A percentile compares a stretch with the other conserved stretches of the same genome.
phyloP scores from a whole-genome alignment of 2,329 filamentous ascomycete species.

The Lasiodiplodia gonubiensis region DNA sequence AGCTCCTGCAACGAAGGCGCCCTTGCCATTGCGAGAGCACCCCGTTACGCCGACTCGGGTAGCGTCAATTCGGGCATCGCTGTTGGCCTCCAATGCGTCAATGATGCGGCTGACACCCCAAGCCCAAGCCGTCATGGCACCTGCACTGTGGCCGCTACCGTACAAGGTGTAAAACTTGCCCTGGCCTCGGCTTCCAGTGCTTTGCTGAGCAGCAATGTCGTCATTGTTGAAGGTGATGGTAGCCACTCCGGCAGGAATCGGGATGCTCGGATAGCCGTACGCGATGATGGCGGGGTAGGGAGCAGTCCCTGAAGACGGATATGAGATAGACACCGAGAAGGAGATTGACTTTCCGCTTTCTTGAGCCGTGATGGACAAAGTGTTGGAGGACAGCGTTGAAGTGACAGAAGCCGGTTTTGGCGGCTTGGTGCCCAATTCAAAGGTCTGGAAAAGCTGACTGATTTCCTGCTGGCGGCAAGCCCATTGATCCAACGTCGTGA shows the following conservation, averaged over 20 bases:
- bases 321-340: constrained; percentile 45
- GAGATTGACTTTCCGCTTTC: constrained; percentile 44
- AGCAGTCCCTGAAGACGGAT: constrained; percentile 50
- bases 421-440: constrained; percentile 48
- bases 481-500: constrained; percentile 44
- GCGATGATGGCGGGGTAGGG: constrained; percentile 65
- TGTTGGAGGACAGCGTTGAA: constrained; percentile 40
- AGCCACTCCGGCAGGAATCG: constrained; percentile 60
- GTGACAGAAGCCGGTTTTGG: constrained; percentile 42
- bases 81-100: constrained; percentile 61
- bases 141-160: constrained; percentile 60
- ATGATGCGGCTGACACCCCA: constrained; percentile 68
- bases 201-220: constrained; percentile 59
- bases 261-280: constrained; percentile 61
- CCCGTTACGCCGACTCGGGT: constrained; percentile 61
- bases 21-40: constrained; percentile 69
- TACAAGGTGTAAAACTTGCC: constrained; percentile 67
- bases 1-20: constrained; percentile 66
- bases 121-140: constrained; percentile 66
- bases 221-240: constrained; percentile 66
- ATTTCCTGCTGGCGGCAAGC: constrained; percentile 47
- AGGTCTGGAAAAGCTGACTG: constrained; percentile 42
- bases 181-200: constrained; percentile 56
- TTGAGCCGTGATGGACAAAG: constrained; percentile 43
- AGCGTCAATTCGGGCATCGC: constrained; percentile 52